These are phyloP conservation scores for barley (Hordeum vulgare) DNA, from an alignment of 176 grass and related monocot genomes.

Conservation along the genomic window MorexV3_pseudomolecules_assembly NC_058521.1:539362620-539363119, in stretches of 20 bases:
- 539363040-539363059: neutral
- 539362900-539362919: neutral
- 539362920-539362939: neutral
- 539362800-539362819: neutral
- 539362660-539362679: neutral
- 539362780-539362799: neutral
- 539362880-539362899: neutral
- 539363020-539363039: neutral
- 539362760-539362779: neutral
- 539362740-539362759: neutral
- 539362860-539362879: neutral
- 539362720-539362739: neutral
- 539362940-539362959: neutral
- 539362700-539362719: neutral
- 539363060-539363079: neutral
- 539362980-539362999: slow-evolving; percentile 5
- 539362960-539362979: neutral
- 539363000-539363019: neutral
- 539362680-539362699: neutral
- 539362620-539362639: neutral
- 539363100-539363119: neutral
- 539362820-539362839: neutral
- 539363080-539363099: neutral
- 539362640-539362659: neutral
- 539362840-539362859: neutral